These are phyloP conservation scores for Candolleomyces efflorescens DNA, from an alignment of 768 basidiomycete species.

Conservation along the genomic window DNA sequence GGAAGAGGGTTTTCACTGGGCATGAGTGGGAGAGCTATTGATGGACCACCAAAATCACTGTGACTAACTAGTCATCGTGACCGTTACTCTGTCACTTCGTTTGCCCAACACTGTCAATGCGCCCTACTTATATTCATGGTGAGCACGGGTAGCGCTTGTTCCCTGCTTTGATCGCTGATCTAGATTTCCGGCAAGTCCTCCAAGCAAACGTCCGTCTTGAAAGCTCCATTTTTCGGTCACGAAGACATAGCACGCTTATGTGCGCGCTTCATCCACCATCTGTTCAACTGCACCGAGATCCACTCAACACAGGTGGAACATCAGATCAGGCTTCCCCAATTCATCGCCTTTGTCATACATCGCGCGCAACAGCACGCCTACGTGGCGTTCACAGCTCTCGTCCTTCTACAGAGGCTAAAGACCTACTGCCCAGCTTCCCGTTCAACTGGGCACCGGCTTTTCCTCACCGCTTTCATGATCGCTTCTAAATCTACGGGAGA, in stretches of 20 bases:
- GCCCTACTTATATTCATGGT: too few relatives aligned
- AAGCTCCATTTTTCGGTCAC: constrained; percentile 72
- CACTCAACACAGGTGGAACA: constrained; percentile 55
- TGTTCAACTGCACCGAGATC: constrained; percentile 83
- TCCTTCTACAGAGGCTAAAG: constrained; percentile 84
- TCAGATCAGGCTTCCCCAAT: constrained; percentile 63
- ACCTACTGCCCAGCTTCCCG: constrained; percentile 86
- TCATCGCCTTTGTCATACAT: constrained; percentile 85
- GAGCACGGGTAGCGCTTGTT: too few relatives aligned
- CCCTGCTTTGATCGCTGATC: too few relatives aligned
- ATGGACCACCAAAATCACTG: too few relatives aligned
- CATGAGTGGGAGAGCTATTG: too few relatives aligned
- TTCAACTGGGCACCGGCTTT: constrained; percentile 84
- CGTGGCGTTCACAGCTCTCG: constrained; percentile 64
- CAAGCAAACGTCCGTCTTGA: too few relatives aligned
- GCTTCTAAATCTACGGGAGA: constrained; percentile 90
- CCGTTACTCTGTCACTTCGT: too few relatives aligned
- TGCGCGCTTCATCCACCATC: constrained; percentile 75
- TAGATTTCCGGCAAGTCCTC: too few relatives aligned
- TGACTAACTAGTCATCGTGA: too few relatives aligned
- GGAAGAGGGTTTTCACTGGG: too few relatives aligned
- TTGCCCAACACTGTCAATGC: too few relatives aligned
- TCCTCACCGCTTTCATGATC: constrained; percentile 93
- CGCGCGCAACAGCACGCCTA: constrained; percentile 69
- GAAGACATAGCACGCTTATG: constrained; percentile 70